Base-by-base conservation (phyloP, 208 protist species). In the Acanthamoeba healyi region DNA sequence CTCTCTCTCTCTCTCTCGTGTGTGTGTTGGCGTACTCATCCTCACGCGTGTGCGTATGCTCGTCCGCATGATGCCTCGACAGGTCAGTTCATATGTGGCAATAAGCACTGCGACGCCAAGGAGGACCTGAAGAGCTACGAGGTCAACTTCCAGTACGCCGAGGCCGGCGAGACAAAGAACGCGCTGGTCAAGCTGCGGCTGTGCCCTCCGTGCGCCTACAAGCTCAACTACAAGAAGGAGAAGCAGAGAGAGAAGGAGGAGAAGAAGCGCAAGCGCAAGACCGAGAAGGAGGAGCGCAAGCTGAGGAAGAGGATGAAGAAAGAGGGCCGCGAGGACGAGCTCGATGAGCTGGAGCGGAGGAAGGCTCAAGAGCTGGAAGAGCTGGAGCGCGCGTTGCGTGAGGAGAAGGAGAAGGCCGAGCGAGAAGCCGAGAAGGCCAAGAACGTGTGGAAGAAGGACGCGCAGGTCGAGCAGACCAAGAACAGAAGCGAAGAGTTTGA, bases 141-240 rank as follows among this genome's bases (percentile, higher is more conserved):
- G 63, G 94, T 95, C 29, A 79, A 88, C 34, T 95, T 95, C 56
- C 44, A 70, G 36, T 95, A 95, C 77, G 49, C 63, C 42, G 94
- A 95, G 54, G 92, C 72, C 22, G 94, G 94, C 32, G 92, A 95
- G 54, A 74, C 17, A n/a, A 95, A 94, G 67, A 90, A 93, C 19
- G 94, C 94, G 70, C 56, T 95, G 36, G 94, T 95, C 67, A 95
- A 95, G 74, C 67, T 95, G 40, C 38, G 94, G 29, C 44, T 95
- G n/a, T 95, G 94, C 46, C 94, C 92, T 7, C 24, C 63, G 10
- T 95, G 94, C 51, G 92, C 94, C 15, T 42, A 82, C 49, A 95
- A 95, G 92, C 90, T 95, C 54, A 92, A 89, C 46, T 93, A 95
- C 74, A 82, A 93, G 70, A 77, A 93, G 89, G 44, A 82, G 46